Evolutionary conservation across 2,329 filamentous ascomycete species (phyloP).

Genomic region (Orbilia oligospora): DNA sequence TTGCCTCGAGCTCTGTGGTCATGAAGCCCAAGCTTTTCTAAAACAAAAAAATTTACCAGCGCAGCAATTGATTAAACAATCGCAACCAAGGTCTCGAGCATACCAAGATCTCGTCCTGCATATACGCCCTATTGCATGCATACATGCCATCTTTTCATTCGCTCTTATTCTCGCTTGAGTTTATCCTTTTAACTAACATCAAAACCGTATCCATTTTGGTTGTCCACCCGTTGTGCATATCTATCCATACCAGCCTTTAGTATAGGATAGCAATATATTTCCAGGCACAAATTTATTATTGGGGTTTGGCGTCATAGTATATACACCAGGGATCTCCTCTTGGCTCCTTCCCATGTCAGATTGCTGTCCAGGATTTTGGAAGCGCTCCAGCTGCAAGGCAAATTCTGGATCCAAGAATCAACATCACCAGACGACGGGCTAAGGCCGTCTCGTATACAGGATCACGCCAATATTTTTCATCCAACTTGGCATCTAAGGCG

Average conservation of each 20-base stretch:
- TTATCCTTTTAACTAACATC: slow-evolving; percentile 2
- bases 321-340: slow-evolving; percentile 16
- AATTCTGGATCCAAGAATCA: not conserved
- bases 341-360: slow-evolving; percentile 29
- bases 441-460: not conserved
- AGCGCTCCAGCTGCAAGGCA: slow-evolving; percentile 8
- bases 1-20: not conserved
- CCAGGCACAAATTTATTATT: not conserved
- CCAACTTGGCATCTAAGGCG: slow-evolving; percentile 17
- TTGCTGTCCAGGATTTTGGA: slow-evolving; percentile 15
- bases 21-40: not conserved
- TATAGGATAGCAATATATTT: slow-evolving; percentile 3
- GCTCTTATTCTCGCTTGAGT: slow-evolving; percentile 12
- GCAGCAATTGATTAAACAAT: not conserved
- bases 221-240: not conserved
- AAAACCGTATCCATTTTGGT: not conserved
- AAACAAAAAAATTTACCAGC: not conserved
- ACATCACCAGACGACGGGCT: not conserved
- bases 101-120: slow-evolving; percentile 7
- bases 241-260: not conserved
- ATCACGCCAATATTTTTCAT: slow-evolving; percentile 26
- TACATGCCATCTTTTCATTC: slow-evolving; percentile 20
- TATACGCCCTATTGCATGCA: slow-evolving; percentile 14
- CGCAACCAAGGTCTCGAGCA: no score
- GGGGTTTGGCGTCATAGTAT: not conserved